These are phyloP conservation scores for Candida pseudoglaebosa DNA, from an alignment of 805 yeast species.

Conservation along the genomic window DNA sequence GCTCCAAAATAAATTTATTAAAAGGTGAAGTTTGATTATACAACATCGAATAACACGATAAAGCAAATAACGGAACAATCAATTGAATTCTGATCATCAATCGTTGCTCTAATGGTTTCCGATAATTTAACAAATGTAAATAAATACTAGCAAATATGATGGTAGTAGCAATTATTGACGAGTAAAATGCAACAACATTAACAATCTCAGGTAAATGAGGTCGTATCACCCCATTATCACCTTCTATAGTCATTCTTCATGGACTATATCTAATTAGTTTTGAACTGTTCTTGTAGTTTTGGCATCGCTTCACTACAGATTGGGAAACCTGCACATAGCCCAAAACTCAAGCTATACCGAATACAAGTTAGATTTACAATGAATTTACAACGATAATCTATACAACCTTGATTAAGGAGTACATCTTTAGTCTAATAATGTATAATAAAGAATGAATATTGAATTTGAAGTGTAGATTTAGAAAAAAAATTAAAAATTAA, in stretches of 20 bases:
- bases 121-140: constrained; percentile 54
- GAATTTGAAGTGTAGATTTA: too few relatives aligned
- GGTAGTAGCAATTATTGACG: constrained; percentile 17
- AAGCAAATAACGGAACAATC: constrained; percentile 77
- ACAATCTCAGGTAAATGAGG: constrained; percentile 15
- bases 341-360: too few relatives aligned
- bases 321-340: too few relatives aligned
- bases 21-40: constrained; percentile 37
- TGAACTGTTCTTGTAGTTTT: too few relatives aligned
- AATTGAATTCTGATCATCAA: constrained; percentile 76
- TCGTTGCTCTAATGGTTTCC: constrained; percentile 87
- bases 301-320: too few relatives aligned
- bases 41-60: constrained; percentile 61
- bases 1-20: constrained; percentile 54
- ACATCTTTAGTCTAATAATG: too few relatives aligned
- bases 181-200: constrained; percentile 16
- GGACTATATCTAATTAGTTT: too few relatives aligned
- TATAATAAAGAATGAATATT: too few relatives aligned
- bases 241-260: background rate
- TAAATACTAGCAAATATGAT: constrained; percentile 22
- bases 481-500: too few relatives aligned
- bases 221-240: background rate
- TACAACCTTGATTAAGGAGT: too few relatives aligned
- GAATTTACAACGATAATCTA: too few relatives aligned
- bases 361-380: too few relatives aligned